A percentile compares a stretch with the other conserved stretches of the same genome.
These are phyloP conservation scores for Beauveria scarabaeidicola DNA, from an alignment of 2,329 filamentous ascomycete genomes.

Conservation along the genomic window DNA sequence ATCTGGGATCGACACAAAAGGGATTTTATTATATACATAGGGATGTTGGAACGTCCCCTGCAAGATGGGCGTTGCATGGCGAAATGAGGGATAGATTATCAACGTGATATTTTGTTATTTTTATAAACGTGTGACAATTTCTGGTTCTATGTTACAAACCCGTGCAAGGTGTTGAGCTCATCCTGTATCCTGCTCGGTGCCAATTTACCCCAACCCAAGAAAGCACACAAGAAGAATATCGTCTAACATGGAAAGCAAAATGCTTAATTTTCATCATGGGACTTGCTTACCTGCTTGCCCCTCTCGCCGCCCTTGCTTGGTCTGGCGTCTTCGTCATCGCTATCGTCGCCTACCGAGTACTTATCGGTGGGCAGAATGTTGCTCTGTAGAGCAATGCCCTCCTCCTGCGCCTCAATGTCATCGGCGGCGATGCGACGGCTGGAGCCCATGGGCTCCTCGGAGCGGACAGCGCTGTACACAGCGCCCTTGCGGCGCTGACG, in stretches of 20 bases:
- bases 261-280: not conserved
- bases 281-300: not conserved
- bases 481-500: constrained; percentile 47
- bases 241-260: not conserved
- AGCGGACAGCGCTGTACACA: constrained; percentile 44
- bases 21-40: not conserved
- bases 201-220: not conserved
- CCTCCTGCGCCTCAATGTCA: constrained; percentile 17
- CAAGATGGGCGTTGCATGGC: constrained; percentile 5
- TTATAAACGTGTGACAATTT: not conserved
- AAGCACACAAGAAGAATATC: not conserved
- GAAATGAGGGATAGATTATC: constrained; percentile 4
- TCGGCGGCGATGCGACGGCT: constrained; percentile 32
- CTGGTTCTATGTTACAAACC: not conserved
- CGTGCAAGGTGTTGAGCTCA: not conserved
- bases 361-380: constrained; percentile 32
- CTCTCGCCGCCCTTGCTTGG: constrained; percentile 14
- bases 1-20: constrained; percentile 10
- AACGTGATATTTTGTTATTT: not conserved
- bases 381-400: constrained; percentile 11
- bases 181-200: not conserved
- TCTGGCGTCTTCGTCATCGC: constrained; percentile 40
- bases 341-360: constrained; percentile 51
- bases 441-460: constrained; percentile 24
- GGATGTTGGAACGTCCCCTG: not conserved